Evolutionary conservation across 2,329 filamentous ascomycete species (phyloP).

Genomic region (Cadophora gregata): DNA sequence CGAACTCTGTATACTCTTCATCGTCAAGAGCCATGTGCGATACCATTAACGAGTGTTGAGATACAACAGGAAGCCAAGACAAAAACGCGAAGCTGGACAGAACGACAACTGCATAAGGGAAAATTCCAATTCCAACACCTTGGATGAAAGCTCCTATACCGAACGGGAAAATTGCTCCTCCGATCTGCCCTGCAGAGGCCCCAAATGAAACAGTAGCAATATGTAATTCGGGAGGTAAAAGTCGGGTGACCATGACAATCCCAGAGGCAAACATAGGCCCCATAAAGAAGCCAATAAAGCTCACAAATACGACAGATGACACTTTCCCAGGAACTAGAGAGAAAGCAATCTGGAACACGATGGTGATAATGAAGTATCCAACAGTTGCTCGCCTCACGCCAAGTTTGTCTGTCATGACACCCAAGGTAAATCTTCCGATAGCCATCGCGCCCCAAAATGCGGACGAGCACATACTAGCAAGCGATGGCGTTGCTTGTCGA

Average conservation of each 20-base stretch:
- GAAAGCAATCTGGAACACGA: background rate
- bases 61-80: background rate
- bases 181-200: constrained; percentile 4
- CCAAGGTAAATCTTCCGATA: constrained; percentile 1
- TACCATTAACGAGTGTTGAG: background rate
- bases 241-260: constrained; percentile 1
- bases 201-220: constrained; percentile 4
- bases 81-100: background rate
- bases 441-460: constrained; percentile 6
- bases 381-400: background rate
- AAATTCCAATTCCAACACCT: background rate
- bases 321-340: background rate
- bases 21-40: no score
- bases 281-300: constrained; percentile 5
- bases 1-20: no score
- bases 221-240: background rate
- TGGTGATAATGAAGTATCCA: background rate
- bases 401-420: background rate
- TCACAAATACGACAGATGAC: background rate
- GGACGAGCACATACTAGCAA: constrained; percentile 2
- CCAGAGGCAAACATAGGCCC: constrained; percentile 4
- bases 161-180: background rate
- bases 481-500: background rate
- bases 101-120: background rate
- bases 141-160: constrained; percentile 7